Evolutionary conservation across 2,329 filamentous ascomycete species (phyloP).

Genomic region (Dactylellina cionopaga): DNA sequence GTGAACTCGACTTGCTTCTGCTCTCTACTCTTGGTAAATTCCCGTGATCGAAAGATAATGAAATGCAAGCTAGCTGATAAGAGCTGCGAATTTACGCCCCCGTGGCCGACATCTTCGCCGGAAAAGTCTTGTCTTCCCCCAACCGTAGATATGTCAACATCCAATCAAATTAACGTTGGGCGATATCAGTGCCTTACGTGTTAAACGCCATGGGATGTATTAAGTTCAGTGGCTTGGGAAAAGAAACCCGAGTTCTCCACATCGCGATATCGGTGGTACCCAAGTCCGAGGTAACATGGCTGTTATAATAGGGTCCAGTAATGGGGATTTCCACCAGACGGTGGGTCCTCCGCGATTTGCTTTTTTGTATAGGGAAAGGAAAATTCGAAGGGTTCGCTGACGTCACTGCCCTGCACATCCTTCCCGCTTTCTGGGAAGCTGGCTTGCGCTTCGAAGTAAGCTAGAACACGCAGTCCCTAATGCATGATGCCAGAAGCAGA

Average conservation of each 20-base stretch:
- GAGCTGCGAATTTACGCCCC: not conserved
- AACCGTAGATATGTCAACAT: not conserved
- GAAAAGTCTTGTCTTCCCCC: conserved; percentile 5
- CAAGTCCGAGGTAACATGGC: not conserved
- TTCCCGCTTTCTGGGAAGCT: conserved; percentile 30
- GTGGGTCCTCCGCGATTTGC: conserved; percentile 9
- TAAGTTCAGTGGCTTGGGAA: conserved; percentile 10
- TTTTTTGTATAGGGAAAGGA: conserved; percentile 30
- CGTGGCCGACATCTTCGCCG: not conserved
- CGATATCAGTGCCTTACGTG: not conserved
- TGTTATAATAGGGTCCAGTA: conserved; percentile 16
- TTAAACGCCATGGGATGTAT: conserved; percentile 3
- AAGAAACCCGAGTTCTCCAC: conserved; percentile 7
- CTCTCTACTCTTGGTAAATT: conserved; percentile 28
- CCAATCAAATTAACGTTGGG: conserved; percentile 20
- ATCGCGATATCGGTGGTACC: not conserved
- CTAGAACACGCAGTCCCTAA: conserved; percentile 2
- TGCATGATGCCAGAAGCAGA: conserved; percentile 14
- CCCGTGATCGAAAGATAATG: conserved; percentile 28
- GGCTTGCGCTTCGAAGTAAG: conserved; percentile 11
- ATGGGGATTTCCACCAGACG: conserved; percentile 15
- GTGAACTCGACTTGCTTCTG: not conserved
- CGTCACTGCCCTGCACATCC: conserved; percentile 38
- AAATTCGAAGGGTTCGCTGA: conserved; percentile 24
- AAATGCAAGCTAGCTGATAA: conserved; percentile 8